Evolutionary conservation across 176 grass and related monocot species (phyloP).

Genomic region (Oryza meridionalis): DNA sequence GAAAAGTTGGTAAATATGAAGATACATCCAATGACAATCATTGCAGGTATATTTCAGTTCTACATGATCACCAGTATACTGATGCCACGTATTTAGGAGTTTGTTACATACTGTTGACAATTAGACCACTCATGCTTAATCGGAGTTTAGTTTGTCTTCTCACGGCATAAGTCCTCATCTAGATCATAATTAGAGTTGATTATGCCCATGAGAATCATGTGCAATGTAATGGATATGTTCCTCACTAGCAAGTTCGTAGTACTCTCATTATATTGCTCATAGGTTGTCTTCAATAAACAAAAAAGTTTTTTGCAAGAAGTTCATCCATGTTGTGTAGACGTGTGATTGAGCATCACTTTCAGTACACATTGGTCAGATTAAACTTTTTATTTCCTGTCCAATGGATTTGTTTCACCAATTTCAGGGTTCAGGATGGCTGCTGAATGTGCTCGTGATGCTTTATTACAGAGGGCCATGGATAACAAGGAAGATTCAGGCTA

Average conservation of each 20-base stretch:
- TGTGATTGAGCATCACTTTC: not conserved
- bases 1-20: constrained; percentile 90
- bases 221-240: not conserved
- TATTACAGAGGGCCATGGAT: constrained; percentile 79
- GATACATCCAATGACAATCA: constrained; percentile 97
- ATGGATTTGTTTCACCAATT: constrained; percentile 10
- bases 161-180: not conserved
- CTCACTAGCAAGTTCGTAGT: not conserved
- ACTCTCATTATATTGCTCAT: not conserved
- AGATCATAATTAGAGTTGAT: not conserved
- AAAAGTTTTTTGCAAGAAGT: not conserved
- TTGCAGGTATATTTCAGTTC: constrained; percentile 64
- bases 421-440: constrained; percentile 89
- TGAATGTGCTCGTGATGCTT: constrained; percentile 75
- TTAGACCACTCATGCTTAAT: not conserved
- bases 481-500: constrained; percentile 89
- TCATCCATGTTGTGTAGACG: not conserved
- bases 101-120: not conserved
- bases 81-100: not conserved
- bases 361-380: not conserved
- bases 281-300: not conserved
- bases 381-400: not conserved
- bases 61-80: not conserved
- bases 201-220: not conserved
- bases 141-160: not conserved